These are phyloP conservation scores for Herpetomonas muscarum DNA, from an alignment of 208 protist genomes.

Conservation along the genomic window DNA sequence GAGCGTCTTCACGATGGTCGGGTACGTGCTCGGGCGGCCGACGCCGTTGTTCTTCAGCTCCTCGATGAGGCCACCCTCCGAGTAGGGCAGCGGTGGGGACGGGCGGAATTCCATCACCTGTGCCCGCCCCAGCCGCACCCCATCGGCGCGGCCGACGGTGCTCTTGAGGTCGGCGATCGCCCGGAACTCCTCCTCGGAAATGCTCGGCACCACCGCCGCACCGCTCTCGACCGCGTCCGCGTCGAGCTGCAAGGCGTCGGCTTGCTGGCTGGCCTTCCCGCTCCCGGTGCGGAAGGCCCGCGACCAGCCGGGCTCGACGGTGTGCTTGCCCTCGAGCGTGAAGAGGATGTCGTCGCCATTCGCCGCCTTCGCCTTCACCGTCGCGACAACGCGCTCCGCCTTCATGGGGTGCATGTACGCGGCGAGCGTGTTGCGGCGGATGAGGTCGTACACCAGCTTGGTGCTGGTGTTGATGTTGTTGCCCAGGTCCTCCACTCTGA, in stretches of 20 bases:
- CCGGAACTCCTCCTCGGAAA: conserved; percentile 79
- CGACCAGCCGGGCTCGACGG: conserved; percentile 68
- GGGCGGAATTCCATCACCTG: conserved; percentile 58
- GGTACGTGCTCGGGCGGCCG: conserved; percentile 88
- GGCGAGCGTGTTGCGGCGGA: conserved; percentile 74
- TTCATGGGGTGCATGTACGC: conserved; percentile 82
- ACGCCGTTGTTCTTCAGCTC: conserved; percentile 86
- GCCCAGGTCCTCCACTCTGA: conserved; percentile 53
- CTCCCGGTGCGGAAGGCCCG: conserved; percentile 48
- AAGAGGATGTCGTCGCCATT: conserved; percentile 49
- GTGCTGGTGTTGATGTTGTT: conserved; percentile 35
- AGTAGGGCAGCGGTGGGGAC: conserved; percentile 64
- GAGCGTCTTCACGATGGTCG: conserved; percentile 87
- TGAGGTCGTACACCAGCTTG: conserved; percentile 78
- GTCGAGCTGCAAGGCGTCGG: conserved; percentile 33
- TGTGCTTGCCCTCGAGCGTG: conserved; percentile 70
- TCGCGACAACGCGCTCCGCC: conserved; percentile 52
- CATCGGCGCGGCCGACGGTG: conserved; percentile 3
- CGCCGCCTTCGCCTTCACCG: conserved; percentile 40
- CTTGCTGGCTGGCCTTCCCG: conserved; percentile 11
- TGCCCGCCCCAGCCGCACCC: conserved; percentile 26
- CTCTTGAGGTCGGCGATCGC: conserved; percentile 48
- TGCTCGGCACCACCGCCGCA: conserved; percentile 41
- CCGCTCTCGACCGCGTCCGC: conserved; percentile 57
- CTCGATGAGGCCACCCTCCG: conserved; percentile 83